A percentile compares a stretch with the other conserved stretches of the same genome.
phyloP scores from a whole-genome alignment of 352 stramenopile species.

The Pythium scleroteichum region DNA sequence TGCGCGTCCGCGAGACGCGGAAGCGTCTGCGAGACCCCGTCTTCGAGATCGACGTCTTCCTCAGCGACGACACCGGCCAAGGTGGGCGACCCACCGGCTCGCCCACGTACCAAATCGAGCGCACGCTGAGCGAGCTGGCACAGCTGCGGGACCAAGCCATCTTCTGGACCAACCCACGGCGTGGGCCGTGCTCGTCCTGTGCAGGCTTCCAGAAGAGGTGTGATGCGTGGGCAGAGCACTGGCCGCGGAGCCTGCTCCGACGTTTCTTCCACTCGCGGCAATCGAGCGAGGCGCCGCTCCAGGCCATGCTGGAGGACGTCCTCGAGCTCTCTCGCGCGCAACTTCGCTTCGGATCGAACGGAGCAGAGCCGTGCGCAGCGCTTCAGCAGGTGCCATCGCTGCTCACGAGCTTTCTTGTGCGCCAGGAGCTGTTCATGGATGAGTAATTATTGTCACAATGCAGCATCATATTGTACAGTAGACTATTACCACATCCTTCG shows the following conservation, averaged over 20 bases:
- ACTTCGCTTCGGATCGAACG: background rate
- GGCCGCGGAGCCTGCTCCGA: conserved; percentile 4
- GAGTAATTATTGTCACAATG: conserved; percentile 9
- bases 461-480: no score
- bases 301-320: conserved; percentile 14
- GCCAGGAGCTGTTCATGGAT: conserved; percentile 27
- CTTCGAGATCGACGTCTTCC: conserved; percentile 23
- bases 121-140: conserved; percentile 19
- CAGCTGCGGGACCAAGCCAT: conserved; percentile 15
- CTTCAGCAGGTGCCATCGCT: conserved; percentile 11
- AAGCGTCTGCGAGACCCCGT: conserved; percentile 14
- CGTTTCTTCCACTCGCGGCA: conserved; percentile 9
- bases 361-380: conserved; percentile 3
- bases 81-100: background rate
- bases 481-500: no score
- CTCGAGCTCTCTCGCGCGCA: conserved; percentile 10
- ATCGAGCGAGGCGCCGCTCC: conserved; percentile 2
- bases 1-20: conserved; percentile 13
- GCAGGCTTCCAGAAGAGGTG: background rate
- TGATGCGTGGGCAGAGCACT: conserved; percentile 18
- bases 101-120: conserved; percentile 28
- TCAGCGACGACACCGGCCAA: conserved; percentile 12
- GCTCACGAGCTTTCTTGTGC: conserved; percentile 23
- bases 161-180: conserved; percentile 2
- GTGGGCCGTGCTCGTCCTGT: conserved; percentile 8